Conservation (phyloP, 257 asterid species). For the Capsicum pubescens region DNA sequence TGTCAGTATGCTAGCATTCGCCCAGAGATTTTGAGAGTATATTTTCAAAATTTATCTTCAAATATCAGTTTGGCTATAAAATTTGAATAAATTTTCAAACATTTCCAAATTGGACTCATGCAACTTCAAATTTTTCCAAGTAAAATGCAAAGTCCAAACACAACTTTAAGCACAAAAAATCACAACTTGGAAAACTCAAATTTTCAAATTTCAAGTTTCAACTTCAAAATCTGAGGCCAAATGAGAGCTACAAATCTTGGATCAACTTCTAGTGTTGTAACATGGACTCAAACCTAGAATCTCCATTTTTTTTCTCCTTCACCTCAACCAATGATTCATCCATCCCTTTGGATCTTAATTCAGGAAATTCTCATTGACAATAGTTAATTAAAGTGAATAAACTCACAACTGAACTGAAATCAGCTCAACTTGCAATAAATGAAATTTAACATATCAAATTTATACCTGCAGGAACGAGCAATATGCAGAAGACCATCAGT, state of each 20-base stretch:
- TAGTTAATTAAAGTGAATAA: not conserved
- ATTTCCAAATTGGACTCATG: too few relatives aligned
- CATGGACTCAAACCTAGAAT: not conserved
- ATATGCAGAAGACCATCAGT: conserved; percentile 69
- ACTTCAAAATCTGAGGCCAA: too few relatives aligned
- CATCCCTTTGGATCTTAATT: not conserved
- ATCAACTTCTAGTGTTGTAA: not conserved
- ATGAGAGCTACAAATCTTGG: not conserved
- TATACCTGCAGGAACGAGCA: conserved; percentile 64
- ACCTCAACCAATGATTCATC: not conserved
- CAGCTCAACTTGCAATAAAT: not conserved
- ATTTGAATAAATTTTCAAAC: too few relatives aligned
- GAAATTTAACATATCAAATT: not conserved
- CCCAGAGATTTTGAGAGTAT: too few relatives aligned
- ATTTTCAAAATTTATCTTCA: too few relatives aligned
- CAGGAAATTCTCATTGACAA: not conserved
- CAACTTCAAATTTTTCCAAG: too few relatives aligned
- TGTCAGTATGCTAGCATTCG: not conserved
- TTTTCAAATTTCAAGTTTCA: too few relatives aligned
- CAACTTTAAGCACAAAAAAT: too few relatives aligned
- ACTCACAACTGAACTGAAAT: not conserved
- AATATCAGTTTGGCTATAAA: too few relatives aligned
- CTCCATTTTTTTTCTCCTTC: not conserved
- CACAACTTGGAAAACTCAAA: too few relatives aligned
- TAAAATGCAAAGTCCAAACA: too few relatives aligned